These are phyloP conservation scores for Cutaneotrichosporon cavernicola DNA, from an alignment of 1,284 basidiomycete species.

Conservation along the genomic window DNA sequence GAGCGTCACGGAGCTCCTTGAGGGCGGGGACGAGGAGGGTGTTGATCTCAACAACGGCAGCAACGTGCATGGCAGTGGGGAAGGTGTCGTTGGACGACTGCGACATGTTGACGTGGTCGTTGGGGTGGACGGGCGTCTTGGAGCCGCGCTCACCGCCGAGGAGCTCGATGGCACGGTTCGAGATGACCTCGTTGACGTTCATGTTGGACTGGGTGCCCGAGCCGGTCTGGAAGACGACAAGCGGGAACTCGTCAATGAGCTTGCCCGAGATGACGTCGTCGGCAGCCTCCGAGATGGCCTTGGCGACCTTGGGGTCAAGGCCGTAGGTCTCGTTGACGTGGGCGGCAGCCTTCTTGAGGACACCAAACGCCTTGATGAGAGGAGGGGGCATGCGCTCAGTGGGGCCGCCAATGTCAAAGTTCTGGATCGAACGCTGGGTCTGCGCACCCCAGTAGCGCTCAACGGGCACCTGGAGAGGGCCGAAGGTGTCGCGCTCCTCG, in stretches of 20 bases:
- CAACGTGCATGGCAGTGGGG: slow-evolving; percentile 99
- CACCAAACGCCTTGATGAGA: slow-evolving; percentile 95
- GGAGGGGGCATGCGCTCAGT: slow-evolving; percentile 89
- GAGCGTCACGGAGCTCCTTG: slow-evolving; percentile 74
- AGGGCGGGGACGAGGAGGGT: slow-evolving; percentile 81
- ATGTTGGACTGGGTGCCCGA: slow-evolving; percentile 99
- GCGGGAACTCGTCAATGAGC: slow-evolving; percentile 90
- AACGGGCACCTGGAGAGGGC: slow-evolving; percentile 77
- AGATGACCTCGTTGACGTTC: slow-evolving; percentile 99
- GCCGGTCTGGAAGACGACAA: slow-evolving; percentile 99
- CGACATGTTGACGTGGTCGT: slow-evolving; percentile 99
- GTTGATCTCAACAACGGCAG: slow-evolving; percentile 86
- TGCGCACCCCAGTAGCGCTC: slow-evolving; percentile 99
- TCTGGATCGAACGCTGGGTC: slow-evolving; percentile 96
- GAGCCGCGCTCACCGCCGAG: slow-evolving; percentile 93
- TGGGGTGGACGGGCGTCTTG: slow-evolving; percentile 97
- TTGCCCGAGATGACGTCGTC: slow-evolving; percentile 99
- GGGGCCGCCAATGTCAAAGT: slow-evolving; percentile 95
- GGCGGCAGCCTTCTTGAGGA: slow-evolving; percentile 96
- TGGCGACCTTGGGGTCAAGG: slow-evolving; percentile 81
- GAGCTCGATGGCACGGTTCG: slow-evolving; percentile 96
- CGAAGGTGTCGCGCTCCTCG: slow-evolving; percentile 53
- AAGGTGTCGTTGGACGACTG: slow-evolving; percentile 99
- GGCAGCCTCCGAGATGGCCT: slow-evolving; percentile 88
- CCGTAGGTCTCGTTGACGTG: slow-evolving; percentile 85